These are phyloP conservation scores for Talaromyces sp. DNA, from an alignment of 2,329 filamentous ascomycete species.

Conservation along the genomic window DNA sequence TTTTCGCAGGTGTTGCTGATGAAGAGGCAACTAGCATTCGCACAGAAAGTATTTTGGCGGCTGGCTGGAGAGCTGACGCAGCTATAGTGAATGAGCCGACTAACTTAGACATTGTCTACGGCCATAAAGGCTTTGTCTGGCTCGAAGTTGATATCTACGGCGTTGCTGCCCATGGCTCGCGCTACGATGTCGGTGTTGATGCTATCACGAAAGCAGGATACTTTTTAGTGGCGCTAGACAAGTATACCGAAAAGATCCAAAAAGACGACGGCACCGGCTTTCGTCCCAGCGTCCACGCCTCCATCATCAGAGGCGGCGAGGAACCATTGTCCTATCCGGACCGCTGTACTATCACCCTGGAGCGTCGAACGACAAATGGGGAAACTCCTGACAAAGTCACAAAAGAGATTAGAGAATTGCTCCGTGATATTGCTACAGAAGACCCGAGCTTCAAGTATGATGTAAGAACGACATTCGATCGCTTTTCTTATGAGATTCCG, in stretches of 20 bases:
- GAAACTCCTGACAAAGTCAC: neutral
- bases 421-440: neutral
- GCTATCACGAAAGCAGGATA: constrained; percentile 46
- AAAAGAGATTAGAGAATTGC: neutral
- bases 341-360: neutral
- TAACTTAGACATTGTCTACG: neutral
- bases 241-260: neutral
- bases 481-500: neutral
- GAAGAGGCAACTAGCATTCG: constrained; percentile 52
- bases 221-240: neutral
- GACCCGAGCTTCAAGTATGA: neutral
- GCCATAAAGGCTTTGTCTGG: constrained; percentile 50
- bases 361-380: neutral
- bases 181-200: constrained; percentile 46
- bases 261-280: neutral
- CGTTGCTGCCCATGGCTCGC: constrained; percentile 36
- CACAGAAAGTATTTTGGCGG: constrained; percentile 49
- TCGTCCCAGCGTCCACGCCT: neutral
- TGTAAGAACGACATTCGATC: neutral
- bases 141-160: constrained; percentile 34
- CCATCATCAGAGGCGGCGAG: neutral
- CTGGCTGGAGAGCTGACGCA: constrained; percentile 53
- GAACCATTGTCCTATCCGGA: neutral
- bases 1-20: constrained; percentile 53
- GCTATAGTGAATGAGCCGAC: constrained; percentile 36